Evolutionary conservation across 1,139 yeast genomes (phyloP).

Genomic region (Magnusiomyces tetraspermus): DNA sequence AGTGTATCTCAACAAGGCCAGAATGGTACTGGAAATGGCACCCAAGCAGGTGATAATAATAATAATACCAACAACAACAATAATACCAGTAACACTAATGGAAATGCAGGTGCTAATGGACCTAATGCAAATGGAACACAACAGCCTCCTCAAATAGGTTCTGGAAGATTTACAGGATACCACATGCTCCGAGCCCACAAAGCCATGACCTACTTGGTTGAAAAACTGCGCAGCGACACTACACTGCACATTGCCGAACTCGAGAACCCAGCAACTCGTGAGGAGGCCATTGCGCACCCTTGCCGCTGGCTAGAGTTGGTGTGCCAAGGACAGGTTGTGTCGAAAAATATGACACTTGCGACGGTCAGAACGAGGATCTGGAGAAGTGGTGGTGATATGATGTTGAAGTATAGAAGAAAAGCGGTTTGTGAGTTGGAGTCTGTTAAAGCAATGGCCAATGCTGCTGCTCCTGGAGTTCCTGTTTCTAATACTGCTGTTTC

Average conservation of each 20-base stretch:
- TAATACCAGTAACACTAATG: background rate
- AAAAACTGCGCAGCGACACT: background rate
- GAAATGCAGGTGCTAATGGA: too few relatives aligned
- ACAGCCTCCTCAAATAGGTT: too few relatives aligned
- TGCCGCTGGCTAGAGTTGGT: constrained; percentile 60
- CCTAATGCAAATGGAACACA: too few relatives aligned
- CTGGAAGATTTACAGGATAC: constrained; percentile 57
- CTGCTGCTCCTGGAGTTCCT: too few relatives aligned
- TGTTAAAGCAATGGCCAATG: too few relatives aligned
- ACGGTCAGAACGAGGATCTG: constrained; percentile 76
- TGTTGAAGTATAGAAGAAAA: constrained; percentile 41
- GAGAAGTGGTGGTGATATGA: constrained; percentile 78
- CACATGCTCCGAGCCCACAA: constrained; percentile 72
- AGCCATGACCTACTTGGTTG: constrained; percentile 39
- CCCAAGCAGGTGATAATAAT: too few relatives aligned
- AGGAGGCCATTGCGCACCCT: constrained; percentile 28
- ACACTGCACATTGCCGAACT: constrained; percentile 36
- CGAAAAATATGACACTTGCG: constrained; percentile 62
- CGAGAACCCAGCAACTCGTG: constrained; percentile 32
- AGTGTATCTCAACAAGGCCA: too few relatives aligned
- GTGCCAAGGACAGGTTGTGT: constrained; percentile 60
- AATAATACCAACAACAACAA: background rate
- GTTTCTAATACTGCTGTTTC: too few relatives aligned
- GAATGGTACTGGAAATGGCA: too few relatives aligned
- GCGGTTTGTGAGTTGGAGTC: background rate